Percentiles rank a stretch among this genome's conserved stretches.
Conservation (phyloP, 1,284 basidiomycete species). For the Takashimella tepidaria region DNA sequence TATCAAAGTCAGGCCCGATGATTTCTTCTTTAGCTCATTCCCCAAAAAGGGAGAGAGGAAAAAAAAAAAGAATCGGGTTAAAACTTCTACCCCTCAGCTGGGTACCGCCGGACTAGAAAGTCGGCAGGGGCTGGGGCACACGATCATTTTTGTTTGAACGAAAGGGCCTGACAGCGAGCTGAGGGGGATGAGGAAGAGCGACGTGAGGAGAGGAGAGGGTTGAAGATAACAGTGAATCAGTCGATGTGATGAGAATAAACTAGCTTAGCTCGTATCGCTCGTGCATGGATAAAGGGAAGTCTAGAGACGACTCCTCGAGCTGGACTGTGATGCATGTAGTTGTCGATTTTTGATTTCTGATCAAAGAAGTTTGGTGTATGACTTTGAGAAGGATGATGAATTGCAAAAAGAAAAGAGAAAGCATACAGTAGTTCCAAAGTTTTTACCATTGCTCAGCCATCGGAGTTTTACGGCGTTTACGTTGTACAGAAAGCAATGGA, state of each 20-base stretch:
- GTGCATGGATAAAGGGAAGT: not conserved
- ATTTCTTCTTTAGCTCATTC: not conserved
- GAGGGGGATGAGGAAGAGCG: constrained; percentile 10
- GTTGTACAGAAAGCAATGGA: too few species aligned
- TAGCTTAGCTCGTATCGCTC: too few species aligned
- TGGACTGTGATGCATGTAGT: too few species aligned
- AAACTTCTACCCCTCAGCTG: constrained; percentile 27
- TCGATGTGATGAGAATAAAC: not conserved
- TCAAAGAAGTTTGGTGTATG: too few species aligned
- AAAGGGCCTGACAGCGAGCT: constrained; percentile 13
- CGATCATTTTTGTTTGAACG: too few species aligned
- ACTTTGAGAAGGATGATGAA: too few species aligned
- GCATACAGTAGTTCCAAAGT: too few species aligned
- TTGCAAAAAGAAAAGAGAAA: not conserved
- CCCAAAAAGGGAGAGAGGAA: not conserved
- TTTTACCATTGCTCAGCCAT: too few species aligned
- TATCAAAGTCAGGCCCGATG: constrained; percentile 35
- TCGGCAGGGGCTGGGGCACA: constrained; percentile 29
- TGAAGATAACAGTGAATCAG: not conserved
- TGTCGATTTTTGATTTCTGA: too few species aligned
- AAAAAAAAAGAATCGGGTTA: not conserved
- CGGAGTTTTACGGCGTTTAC: too few species aligned
- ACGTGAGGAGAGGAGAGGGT: constrained; percentile 2
- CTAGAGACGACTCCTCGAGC: not conserved
- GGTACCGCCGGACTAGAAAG: constrained; percentile 30